phyloP scores from a whole-genome alignment of 495 filamentous ascomycete genomes.

The Endocarpon pusillum region DNA sequence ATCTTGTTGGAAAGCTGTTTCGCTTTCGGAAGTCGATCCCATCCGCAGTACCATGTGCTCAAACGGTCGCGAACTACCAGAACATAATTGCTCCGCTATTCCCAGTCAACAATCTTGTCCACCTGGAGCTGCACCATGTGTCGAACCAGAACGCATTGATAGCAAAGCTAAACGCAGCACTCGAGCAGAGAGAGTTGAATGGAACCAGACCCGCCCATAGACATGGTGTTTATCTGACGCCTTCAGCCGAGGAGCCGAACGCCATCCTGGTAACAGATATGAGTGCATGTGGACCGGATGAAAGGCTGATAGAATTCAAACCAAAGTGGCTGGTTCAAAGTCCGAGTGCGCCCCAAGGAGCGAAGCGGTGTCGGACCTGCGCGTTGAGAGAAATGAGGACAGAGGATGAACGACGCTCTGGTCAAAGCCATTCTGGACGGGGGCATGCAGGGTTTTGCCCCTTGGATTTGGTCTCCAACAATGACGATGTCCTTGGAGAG shows the following conservation, averaged over 20 bases:
- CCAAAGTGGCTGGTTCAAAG: slow-evolving; percentile 89
- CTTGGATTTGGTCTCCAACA: slow-evolving; percentile 32
- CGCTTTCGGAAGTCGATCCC: slow-evolving; percentile 47
- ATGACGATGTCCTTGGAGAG: slow-evolving; percentile 21
- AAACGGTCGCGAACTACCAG: slow-evolving; percentile 41
- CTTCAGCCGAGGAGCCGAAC: slow-evolving; percentile 35
- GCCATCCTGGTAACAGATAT: slow-evolving; percentile 73
- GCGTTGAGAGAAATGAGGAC: slow-evolving; percentile 50
- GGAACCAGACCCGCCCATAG: slow-evolving; percentile 26
- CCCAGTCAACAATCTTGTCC: slow-evolving; percentile 34
- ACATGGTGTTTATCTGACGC: slow-evolving; percentile 40
- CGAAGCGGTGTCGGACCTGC: slow-evolving; percentile 70
- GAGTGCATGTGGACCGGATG: slow-evolving; percentile 32
- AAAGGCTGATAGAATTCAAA: slow-evolving; percentile 61
- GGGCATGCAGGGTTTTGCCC: too few species aligned
- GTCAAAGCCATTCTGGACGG: too few species aligned
- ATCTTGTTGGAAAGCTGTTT: slow-evolving; percentile 35
- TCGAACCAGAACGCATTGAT: slow-evolving; percentile 29
- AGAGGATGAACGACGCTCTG: too few species aligned
- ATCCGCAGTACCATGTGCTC: slow-evolving; percentile 34
- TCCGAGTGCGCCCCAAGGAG: slow-evolving; percentile 47
- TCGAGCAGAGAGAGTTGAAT: slow-evolving; percentile 20
- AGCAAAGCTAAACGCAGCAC: slow-evolving; percentile 31
- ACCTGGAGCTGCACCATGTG: slow-evolving; percentile 41
- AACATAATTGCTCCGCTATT: slow-evolving; percentile 40